Conservation (phyloP, 2,329 filamentous ascomycete genomes). For the Pleomassaria siparia region DNA sequence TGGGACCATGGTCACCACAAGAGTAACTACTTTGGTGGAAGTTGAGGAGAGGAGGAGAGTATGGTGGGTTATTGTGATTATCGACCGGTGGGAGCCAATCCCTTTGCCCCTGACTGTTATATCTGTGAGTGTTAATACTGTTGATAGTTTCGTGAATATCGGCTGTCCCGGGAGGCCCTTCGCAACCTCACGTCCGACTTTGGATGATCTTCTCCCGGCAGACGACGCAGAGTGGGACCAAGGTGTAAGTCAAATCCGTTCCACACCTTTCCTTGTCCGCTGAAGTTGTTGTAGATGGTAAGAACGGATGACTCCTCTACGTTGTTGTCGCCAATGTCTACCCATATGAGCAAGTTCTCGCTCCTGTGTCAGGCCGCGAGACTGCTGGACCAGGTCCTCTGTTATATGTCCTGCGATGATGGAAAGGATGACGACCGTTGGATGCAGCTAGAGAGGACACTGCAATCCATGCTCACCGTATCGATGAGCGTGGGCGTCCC, state of each 20-base stretch:
- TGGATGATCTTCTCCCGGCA: constrained; percentile 16
- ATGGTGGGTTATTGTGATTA: constrained; percentile 31
- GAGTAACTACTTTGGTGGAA: constrained; percentile 14
- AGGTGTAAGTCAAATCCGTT: constrained; percentile 6
- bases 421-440: constrained; percentile 13
- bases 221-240: constrained; percentile 10
- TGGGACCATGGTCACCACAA: background rate
- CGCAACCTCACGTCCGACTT: constrained; percentile 4
- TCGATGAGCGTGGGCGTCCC: constrained; percentile 16
- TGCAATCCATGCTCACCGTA: constrained; percentile 20
- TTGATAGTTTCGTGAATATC: constrained; percentile 14
- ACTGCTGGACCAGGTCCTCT: constrained; percentile 12
- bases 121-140: background rate
- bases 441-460: constrained; percentile 19
- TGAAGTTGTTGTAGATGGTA: constrained; percentile 1
- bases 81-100: constrained; percentile 16
- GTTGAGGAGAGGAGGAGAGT: constrained; percentile 25
- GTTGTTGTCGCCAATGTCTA: constrained; percentile 20
- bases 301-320: constrained; percentile 12
- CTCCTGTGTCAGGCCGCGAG: constrained; percentile 13
- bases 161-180: constrained; percentile 10
- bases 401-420: constrained; percentile 10
- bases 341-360: constrained; percentile 25
- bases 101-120: background rate
- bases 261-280: background rate